Evolutionary conservation across 768 basidiomycete genomes (phyloP), one percentile per base, ranked within the genome.

Genomic region (Mycena floridula): DNA sequence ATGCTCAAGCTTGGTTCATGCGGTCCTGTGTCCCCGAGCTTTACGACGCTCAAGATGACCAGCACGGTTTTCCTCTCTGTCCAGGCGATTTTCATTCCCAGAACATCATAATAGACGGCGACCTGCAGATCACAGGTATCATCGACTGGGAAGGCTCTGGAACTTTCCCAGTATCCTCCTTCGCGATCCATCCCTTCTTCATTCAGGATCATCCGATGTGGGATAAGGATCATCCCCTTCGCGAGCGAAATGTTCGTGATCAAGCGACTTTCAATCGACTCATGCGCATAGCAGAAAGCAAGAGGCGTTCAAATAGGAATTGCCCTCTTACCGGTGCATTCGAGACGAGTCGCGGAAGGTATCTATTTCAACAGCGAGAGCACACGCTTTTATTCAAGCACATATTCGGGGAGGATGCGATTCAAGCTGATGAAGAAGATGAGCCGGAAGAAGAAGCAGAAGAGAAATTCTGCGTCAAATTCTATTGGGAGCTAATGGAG

Each of bases 81-180:
- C 54, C 47, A 25, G 54, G 52, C 27, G 50, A 55, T 35, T 55
- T 55, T 38, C 54, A 55, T 39, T 55, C 54, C 7, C 50, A 55
- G 45, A 55, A 55, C 22, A 53, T 53, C 44, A 44, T 55, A 52
- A 40, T 49, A 23, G 37, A 37, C 22, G n/a, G n/a, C n/a, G 47
- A 55, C 28, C 22, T 12, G 25, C 47, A 42, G 18, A 45, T 32
- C n/a, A 47, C 45, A 28, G 40, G 46, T 32, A 40, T 55, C 26
- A 45, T 56, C n/a, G 54, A 54, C 35, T 56, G 54, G 54, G 54
- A 56, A 36, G 41, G 46, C 28, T 50, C 54, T n/a, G 45, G 45
- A 24, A 16, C 54, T n/a, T 26, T 44, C 15, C 32, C 40, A 5
- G 23, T 36, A 32, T 40, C 39, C 7, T 46, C 45, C 23, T 46